Conservation (phyloP, 2,329 filamentous ascomycete species). For the Fusarium secorum region DNA sequence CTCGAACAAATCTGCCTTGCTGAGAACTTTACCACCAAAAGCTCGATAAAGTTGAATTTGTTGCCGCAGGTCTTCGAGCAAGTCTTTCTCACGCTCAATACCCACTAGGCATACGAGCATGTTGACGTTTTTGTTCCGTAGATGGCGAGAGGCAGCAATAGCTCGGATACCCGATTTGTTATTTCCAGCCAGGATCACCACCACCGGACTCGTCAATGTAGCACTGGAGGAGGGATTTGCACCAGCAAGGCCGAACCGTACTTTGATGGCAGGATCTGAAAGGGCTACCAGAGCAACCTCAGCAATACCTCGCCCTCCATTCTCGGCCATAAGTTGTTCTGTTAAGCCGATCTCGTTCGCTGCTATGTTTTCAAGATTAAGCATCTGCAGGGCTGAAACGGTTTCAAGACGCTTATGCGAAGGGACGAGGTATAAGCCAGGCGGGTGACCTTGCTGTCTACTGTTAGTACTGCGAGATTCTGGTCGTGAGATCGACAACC, state of each 20-base stretch:
- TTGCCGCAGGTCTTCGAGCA: slow-evolving; percentile 80
- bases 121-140: slow-evolving; percentile 82
- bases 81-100: slow-evolving; percentile 80
- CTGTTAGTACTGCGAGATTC: slow-evolving; percentile 47
- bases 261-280: slow-evolving; percentile 66
- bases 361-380: slow-evolving; percentile 91
- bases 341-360: slow-evolving; percentile 86
- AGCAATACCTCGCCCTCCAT: slow-evolving; percentile 86
- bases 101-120: slow-evolving; percentile 86
- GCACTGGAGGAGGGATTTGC: slow-evolving; percentile 46
- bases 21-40: slow-evolving; percentile 77
- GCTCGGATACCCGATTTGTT: slow-evolving; percentile 88
- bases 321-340: slow-evolving; percentile 91
- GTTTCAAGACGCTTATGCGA: slow-evolving; percentile 67
- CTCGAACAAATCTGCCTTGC: slow-evolving; percentile 68
- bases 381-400: slow-evolving; percentile 81
- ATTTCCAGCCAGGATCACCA: slow-evolving; percentile 91
- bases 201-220: slow-evolving; percentile 48
- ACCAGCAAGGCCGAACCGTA: slow-evolving; percentile 56
- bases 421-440: slow-evolving; percentile 62
- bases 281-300: slow-evolving; percentile 79
- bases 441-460: slow-evolving; percentile 47
- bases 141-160: slow-evolving; percentile 83
- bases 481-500: slow-evolving; percentile 43
- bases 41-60: slow-evolving; percentile 86